These are phyloP conservation scores for Scleromitrula shiraiana DNA, from an alignment of 2,329 filamentous ascomycete genomes.

Conservation along the genomic window DNA sequence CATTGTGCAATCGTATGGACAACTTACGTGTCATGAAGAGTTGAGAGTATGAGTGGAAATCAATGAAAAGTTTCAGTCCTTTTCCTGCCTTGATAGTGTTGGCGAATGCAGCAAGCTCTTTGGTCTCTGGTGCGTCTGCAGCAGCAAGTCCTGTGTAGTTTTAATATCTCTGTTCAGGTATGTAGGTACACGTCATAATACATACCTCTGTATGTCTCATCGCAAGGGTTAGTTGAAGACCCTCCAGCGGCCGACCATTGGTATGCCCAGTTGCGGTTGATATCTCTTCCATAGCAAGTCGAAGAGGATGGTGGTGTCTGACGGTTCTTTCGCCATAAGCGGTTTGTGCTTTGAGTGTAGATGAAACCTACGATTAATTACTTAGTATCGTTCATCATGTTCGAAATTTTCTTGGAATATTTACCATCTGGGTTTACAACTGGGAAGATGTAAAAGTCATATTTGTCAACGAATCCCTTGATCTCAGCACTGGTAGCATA, in stretches of 20 bases:
- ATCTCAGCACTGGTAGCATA: constrained; percentile 35
- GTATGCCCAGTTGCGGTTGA: constrained; percentile 51
- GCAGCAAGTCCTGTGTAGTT: constrained; percentile 29
- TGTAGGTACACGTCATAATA: background rate
- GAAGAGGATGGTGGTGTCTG: constrained; percentile 32
- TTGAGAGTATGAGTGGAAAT: constrained; percentile 58
- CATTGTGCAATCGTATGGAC: too few species aligned
- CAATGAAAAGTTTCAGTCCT: constrained; percentile 54
- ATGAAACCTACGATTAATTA: constrained; percentile 42
- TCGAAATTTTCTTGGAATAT: constrained; percentile 7
- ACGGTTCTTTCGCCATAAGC: constrained; percentile 57
- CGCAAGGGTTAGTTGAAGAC: constrained; percentile 44
- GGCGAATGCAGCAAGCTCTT: constrained; percentile 40
- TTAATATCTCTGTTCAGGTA: background rate
- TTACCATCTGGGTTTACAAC: constrained; percentile 53
- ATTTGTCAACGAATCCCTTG: constrained; percentile 45
- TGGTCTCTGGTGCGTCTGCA: constrained; percentile 44
- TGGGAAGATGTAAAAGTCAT: constrained; percentile 59
- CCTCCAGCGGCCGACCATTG: constrained; percentile 41
- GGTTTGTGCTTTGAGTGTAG: constrained; percentile 47
- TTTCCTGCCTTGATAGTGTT: constrained; percentile 35
- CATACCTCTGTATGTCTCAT: constrained; percentile 38
- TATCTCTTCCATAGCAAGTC: constrained; percentile 43
- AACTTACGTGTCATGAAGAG: constrained; percentile 41
- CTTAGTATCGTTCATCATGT: background rate